These are phyloP conservation scores for Sporisorium exsertum DNA, from an alignment of 1,284 basidiomycete species.

Conservation along the genomic window DNA sequence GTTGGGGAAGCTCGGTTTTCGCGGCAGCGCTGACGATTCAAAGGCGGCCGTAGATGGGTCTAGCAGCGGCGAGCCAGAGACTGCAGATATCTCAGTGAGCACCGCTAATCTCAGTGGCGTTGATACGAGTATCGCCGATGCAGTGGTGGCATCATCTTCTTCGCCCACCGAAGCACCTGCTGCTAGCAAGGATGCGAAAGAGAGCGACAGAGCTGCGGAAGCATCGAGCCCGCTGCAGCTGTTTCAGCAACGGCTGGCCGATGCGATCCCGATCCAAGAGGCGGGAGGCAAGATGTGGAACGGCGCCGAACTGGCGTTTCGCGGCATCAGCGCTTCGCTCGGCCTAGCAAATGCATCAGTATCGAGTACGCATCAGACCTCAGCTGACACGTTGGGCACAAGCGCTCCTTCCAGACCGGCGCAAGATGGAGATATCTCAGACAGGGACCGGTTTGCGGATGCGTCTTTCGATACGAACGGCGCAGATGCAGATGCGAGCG, in stretches of 20 bases:
- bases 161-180: constrained; percentile 19
- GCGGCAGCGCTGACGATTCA: constrained; percentile 9
- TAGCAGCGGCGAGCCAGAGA: background rate
- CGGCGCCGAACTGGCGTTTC: constrained; percentile 39
- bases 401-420: background rate
- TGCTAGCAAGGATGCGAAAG: background rate
- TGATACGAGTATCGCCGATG: constrained; percentile 1
- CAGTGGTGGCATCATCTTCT: constrained; percentile 4
- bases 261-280: constrained; percentile 37
- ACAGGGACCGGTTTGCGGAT: constrained; percentile 30
- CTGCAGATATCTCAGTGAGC: constrained; percentile 2
- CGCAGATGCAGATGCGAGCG: constrained; percentile 24
- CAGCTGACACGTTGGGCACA: constrained; percentile 1
- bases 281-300: constrained; percentile 51
- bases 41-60: background rate
- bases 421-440: constrained; percentile 26
- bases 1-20: constrained; percentile 35
- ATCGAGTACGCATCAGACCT: background rate
- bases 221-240: constrained; percentile 36
- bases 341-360: constrained; percentile 20
- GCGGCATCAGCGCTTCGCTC: constrained; percentile 39
- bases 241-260: constrained; percentile 21
- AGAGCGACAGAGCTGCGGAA: background rate
- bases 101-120: constrained; percentile 7
- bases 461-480: constrained; percentile 30